Evolutionary conservation across 345 rosid genomes (phyloP), one percentile per base, ranked within the genome.

Genomic region (Rhizophora mangle): DNA sequence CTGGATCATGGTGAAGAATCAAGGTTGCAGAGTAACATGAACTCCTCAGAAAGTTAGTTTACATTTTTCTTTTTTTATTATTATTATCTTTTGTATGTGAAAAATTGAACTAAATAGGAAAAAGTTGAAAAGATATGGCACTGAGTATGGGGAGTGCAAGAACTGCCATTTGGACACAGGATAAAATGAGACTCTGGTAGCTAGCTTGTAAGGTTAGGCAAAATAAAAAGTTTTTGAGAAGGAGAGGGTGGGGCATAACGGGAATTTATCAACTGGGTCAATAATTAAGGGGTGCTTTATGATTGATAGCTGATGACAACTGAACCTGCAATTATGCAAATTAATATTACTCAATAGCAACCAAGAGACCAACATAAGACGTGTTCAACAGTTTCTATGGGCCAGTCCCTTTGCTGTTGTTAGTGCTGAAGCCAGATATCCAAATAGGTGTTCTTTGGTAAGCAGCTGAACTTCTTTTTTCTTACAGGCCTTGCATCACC

Each of bases 401-500:
- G 6, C 39, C 49, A 5, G 8, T 34, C 37, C 9, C 7, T 59
- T n/a, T 4, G 11, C 60, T 21, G 60, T 16, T 24, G 18, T 56
- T 22, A 3, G 18, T 10, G 18, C 18, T 43, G 18, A 43, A 10
- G 5, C 9, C 22, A 65, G 6, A 18, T 24, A 58, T 21, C 20
- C n/a, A 32, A 22, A 34, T 55, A 10, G 49, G 18, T 53, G 20
- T 34, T 51, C 51, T 13, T 4, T 69, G 61, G 26, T 52, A 2
- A 54, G 52, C 47, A 61, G 19, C 27, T 68, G 22, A n/a, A 46
- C 61, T 60, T 30, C 18, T 51, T 72, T 78, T 60, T 60, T 71
- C 68, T 72, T 80, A 68, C 79, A 94, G 96, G 90, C 68, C 80
- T 85, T 69, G 87, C 93, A 52, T 91, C 96, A 37, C 92, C 97